These are phyloP conservation scores for Chondrostereum purpureum DNA, from an alignment of 1,284 basidiomycete species.

Conservation along the genomic window DNA sequence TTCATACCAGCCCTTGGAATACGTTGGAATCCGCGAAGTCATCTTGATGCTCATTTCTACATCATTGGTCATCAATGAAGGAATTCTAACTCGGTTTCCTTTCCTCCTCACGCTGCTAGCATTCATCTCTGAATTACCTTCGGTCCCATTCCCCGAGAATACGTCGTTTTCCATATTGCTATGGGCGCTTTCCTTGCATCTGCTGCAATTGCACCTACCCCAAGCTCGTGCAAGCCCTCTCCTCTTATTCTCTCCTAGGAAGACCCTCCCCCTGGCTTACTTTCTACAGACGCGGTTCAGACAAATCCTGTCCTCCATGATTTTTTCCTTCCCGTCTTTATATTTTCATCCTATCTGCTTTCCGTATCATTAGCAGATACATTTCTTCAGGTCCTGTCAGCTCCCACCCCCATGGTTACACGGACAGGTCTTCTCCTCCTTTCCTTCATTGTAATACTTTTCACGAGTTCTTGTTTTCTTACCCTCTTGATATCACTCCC, in stretches of 20 bases:
- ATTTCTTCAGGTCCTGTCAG: constrained; percentile 15
- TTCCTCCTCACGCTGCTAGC: constrained; percentile 23
- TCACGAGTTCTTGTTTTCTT: constrained; percentile 26
- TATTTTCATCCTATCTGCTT: constrained; percentile 36
- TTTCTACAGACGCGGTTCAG: constrained; percentile 32
- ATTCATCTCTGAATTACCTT: constrained; percentile 26
- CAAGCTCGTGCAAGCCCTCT: constrained; percentile 32
- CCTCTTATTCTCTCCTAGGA: constrained; percentile 30
- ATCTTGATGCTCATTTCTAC: constrained; percentile 28
- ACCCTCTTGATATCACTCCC: constrained; percentile 21
- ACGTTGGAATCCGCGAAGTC: constrained; percentile 27
- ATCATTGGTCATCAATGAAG: constrained; percentile 12
- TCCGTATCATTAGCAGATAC: constrained; percentile 34
- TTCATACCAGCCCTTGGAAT: constrained; percentile 13
- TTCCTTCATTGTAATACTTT: constrained; percentile 26
- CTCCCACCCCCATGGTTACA: constrained; percentile 35
- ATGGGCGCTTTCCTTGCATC: constrained; percentile 30
- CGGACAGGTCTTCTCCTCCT: constrained; percentile 34
- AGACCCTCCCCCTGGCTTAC: constrained; percentile 36
- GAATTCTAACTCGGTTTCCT: constrained; percentile 18
- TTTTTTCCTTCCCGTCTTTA: constrained; percentile 43
- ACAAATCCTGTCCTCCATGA: constrained; percentile 30
- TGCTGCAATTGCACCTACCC: constrained; percentile 38
- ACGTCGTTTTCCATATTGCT: constrained; percentile 34
- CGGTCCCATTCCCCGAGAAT: constrained; percentile 31